Percentiles rank a stretch among this genome's conserved stretches.
These are phyloP conservation scores for Phytopythium montanum DNA, from an alignment of 352 stramenopile species.

Conservation along the genomic window DNA sequence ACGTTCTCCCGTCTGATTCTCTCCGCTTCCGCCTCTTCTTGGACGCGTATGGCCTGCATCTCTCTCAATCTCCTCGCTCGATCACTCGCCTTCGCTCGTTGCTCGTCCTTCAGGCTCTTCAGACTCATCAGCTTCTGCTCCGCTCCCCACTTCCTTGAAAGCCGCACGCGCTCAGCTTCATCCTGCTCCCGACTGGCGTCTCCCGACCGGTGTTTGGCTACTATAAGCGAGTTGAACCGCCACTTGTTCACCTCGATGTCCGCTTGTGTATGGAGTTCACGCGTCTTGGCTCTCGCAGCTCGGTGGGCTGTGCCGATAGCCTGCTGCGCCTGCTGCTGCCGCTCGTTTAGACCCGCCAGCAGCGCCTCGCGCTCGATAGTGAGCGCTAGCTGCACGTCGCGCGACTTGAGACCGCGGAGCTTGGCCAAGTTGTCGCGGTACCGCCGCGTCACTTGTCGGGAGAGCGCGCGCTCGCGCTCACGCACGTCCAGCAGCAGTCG, in stretches of 20 bases:
- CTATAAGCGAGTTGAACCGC: conserved; percentile 30
- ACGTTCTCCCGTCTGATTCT: conserved; percentile 18
- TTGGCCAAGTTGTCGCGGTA: conserved; percentile 63
- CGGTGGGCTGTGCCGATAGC: conserved; percentile 59
- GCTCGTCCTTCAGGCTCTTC: conserved; percentile 31
- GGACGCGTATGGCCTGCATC: conserved; percentile 16
- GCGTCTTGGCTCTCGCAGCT: conserved; percentile 49
- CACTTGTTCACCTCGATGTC: conserved; percentile 57
- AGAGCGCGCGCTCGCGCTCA: conserved; percentile 49
- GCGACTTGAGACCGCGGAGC: conserved; percentile 37
- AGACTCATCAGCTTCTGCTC: conserved; percentile 45
- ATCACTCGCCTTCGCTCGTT: conserved; percentile 37
- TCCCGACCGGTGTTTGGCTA: conserved; percentile 24
- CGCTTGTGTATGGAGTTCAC: conserved; percentile 47
- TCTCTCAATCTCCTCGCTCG: conserved; percentile 37
- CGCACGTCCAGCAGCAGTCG: conserved; percentile 55
- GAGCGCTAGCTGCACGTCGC: conserved; percentile 20
- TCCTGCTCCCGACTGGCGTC: conserved; percentile 28
- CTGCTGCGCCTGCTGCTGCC: conserved; percentile 59
- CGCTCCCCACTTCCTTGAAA: conserved; percentile 27
- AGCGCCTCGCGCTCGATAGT: conserved; percentile 29
- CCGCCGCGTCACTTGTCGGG: conserved; percentile 64
- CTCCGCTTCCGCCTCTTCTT: conserved; percentile 25
- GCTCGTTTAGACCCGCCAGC: conserved; percentile 40
- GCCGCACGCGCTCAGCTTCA: conserved; percentile 19